phyloP scores from a whole-genome alignment of 164 flowering plant species.

The Chimonanthus salicifolius region DNA sequence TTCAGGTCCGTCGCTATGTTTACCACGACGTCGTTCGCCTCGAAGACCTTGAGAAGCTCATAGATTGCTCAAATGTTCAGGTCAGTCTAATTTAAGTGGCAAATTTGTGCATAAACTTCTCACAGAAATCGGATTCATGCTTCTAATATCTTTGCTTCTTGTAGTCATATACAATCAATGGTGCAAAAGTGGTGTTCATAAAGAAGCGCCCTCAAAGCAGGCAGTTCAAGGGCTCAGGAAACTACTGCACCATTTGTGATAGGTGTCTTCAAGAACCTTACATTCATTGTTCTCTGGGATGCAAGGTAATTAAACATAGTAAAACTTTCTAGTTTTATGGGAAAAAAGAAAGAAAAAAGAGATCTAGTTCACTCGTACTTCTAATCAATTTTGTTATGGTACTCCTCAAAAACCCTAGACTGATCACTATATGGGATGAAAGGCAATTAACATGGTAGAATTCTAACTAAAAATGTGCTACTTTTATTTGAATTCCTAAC shows the following conservation, averaged over 20 bases:
- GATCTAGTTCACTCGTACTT: no score
- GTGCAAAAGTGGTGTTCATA: conserved; percentile 90
- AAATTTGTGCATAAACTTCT: neutral
- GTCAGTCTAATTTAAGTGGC: conserved; percentile 20
- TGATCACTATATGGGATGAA: no score
- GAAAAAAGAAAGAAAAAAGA: no score
- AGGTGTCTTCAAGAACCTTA: conserved; percentile 89
- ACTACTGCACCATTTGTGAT: conserved; percentile 84
- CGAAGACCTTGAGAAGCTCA: conserved; percentile 82
- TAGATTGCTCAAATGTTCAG: conserved; percentile 89
- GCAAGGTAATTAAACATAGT: conserved; percentile 58
- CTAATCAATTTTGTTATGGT: no score
- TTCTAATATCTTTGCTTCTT: neutral
- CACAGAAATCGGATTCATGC: no score
- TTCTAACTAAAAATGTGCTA: no score
- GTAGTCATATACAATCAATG: conserved; percentile 83
- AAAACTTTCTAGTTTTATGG: no score
- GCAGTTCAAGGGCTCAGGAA: conserved; percentile 88
- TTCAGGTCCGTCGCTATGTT: conserved; percentile 87
- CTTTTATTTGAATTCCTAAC: no score
- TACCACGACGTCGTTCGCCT: conserved; percentile 83
- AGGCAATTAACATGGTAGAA: no score
- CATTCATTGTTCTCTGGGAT: conserved; percentile 84
- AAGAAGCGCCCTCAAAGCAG: conserved; percentile 92
- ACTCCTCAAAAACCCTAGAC: no score